Base-by-base conservation (phyloP, 1,284 basidiomycete genomes). In the Ceratobasidium sp. region DNA sequence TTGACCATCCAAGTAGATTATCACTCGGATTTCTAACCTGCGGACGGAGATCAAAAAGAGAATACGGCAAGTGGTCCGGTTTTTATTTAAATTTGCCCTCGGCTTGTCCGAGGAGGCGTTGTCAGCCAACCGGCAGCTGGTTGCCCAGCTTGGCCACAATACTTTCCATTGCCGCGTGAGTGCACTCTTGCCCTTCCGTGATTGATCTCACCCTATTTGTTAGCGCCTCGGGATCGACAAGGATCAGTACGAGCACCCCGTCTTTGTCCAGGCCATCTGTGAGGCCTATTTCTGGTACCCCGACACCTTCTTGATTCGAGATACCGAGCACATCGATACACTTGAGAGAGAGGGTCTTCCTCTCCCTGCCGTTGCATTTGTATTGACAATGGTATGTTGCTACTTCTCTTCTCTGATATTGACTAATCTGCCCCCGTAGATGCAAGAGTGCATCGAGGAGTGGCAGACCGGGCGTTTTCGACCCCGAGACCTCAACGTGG, bases 131-230 rank as follows among this genome's bases (percentile, higher is more conserved):
- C 33, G 66, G 3, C 33, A 20, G 18, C 48, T 10, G 0, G 48
- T 55, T 18, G 50, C 48, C 35, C 5, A 14, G 33, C 14, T 69
- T n/a, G 48, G 48, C 33, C 67, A 48, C 16, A 69, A 69, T 23
- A 41, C 67, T 41, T 69, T 69, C 16, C 67, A 69, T 41, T 69
- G 67, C 23, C 20, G 50, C 3, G 67, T 69, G 27, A 67, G 66
- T 66, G 1, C 0, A n/a, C 20, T 4, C 33, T 38, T 38, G 33
- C 35, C 3, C 3, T 10, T 27, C 20, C 14, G 7, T 38, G 18
- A 23, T 16, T 38, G 12, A 27, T 23, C 23, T 38, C 5, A 27
- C 54, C 2, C 30, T 16, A 1, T 48, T 66, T 41, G 46, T 30
- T 16, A 67, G 65, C 23, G 52, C 16, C 23, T 33, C 4, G 2